These are phyloP conservation scores for Trichoderma brevicompactum DNA, from an alignment of 2,329 filamentous ascomycete genomes.

Conservation along the genomic window DNA sequence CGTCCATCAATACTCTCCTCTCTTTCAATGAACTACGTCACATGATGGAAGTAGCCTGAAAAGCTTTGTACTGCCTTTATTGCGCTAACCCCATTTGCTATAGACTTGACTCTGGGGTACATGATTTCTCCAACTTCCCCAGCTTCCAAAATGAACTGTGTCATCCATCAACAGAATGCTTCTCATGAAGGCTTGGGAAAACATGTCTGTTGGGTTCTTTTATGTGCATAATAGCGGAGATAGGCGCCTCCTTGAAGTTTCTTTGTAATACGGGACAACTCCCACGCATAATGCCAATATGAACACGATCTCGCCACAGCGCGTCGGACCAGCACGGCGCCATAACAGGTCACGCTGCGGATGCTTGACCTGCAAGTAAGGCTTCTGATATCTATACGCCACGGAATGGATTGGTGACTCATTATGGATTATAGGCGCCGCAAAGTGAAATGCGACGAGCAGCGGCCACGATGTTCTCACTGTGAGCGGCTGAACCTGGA, in stretches of 20 bases:
- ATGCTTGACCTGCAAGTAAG: conserved; percentile 28
- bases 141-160: not conserved
- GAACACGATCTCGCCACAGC: conserved; percentile 8
- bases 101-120: not conserved
- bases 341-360: conserved; percentile 24
- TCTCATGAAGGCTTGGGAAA: not conserved
- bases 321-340: not conserved
- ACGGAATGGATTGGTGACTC: not conserved
- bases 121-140: conserved; percentile 2
- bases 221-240: not conserved
- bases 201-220: not conserved
- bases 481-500: conserved; percentile 57
- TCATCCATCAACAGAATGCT: not conserved
- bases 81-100: conserved; percentile 9
- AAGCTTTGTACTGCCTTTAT: not conserved
- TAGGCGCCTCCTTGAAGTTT: not conserved
- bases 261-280: not conserved
- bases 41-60: conserved; percentile 9
- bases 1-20: not conserved
- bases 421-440: conserved; percentile 11
- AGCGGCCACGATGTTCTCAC: conserved; percentile 54
- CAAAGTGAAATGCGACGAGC: conserved; percentile 46
- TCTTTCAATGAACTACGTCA: not conserved
- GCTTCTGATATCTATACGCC: not conserved
- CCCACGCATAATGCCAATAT: not conserved